These are phyloP conservation scores for Hyphopichia burtonii DNA, from an alignment of 1,139 yeast species.

Conservation along the genomic window DNA sequence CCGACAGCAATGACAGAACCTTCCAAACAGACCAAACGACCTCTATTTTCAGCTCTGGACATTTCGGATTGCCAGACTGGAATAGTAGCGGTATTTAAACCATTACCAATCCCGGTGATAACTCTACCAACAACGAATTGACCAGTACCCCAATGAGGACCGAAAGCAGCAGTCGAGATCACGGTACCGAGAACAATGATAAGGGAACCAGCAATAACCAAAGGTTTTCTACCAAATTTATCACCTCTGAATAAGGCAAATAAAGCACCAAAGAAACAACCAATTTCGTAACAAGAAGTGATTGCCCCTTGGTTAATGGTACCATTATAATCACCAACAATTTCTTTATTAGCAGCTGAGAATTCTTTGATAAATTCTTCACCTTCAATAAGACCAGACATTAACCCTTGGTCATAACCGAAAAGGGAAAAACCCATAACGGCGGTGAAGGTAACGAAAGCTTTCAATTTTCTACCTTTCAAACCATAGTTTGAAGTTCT, in stretches of 20 bases:
- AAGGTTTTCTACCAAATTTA: conserved; percentile 44
- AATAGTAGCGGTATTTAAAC: conserved; percentile 34
- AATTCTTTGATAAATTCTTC: conserved; percentile 55
- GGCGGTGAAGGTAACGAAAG: conserved; percentile 54
- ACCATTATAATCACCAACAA: conserved; percentile 27
- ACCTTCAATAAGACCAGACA: conserved; percentile 70
- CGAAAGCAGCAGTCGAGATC: conserved; percentile 38
- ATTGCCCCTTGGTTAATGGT: conserved; percentile 64
- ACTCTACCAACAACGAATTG: conserved; percentile 48
- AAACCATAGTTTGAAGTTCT: conserved; percentile 50
- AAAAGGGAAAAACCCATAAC: conserved; percentile 68
- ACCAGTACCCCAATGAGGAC: conserved; percentile 27
- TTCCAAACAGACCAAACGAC: conserved; percentile 20
- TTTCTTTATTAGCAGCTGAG: conserved; percentile 43
- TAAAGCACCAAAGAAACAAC: conserved; percentile 58
- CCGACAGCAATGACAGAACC: conserved; percentile 63
- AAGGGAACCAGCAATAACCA: conserved; percentile 37
- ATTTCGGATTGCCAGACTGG: conserved; percentile 43
- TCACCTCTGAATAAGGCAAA: conserved; percentile 35
- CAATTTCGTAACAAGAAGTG: conserved; percentile 70
- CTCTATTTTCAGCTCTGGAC: conserved; percentile 29
- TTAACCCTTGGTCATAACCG: conserved; percentile 79
- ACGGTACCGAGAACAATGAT: conserved; percentile 45
- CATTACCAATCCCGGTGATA: conserved; percentile 44
- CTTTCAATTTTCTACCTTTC: conserved; percentile 42